These are phyloP conservation scores for Tuber brumale DNA, from an alignment of 495 filamentous ascomycete genomes.

Conservation along the genomic window DNA sequence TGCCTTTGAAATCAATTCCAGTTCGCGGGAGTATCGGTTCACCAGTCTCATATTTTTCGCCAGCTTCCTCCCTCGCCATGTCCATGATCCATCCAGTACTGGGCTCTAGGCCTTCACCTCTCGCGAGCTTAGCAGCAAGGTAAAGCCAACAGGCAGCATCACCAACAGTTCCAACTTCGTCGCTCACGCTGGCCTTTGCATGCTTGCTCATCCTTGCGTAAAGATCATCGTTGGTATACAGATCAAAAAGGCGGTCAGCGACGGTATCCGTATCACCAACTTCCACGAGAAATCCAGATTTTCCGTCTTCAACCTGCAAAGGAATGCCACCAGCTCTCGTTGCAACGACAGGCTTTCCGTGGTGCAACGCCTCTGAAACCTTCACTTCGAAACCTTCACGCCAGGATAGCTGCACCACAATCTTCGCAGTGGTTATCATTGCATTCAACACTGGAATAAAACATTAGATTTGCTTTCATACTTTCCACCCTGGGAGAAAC, in stretches of 20 bases:
- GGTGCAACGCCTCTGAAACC: conserved; percentile 82
- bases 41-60: conserved; percentile 51
- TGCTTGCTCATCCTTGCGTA: conserved; percentile 63
- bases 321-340: conserved; percentile 74
- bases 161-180: conserved; percentile 78
- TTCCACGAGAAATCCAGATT: conserved; percentile 72
- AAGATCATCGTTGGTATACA: conserved; percentile 60
- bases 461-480: too few relatives aligned
- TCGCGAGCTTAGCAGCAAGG: conserved; percentile 58
- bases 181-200: conserved; percentile 60
- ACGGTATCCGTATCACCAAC: conserved; percentile 67
- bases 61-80: conserved; percentile 64
- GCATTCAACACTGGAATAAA: conserved; percentile 52
- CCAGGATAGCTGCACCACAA: too few relatives aligned
- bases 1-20: conserved; percentile 20
- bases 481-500: too few relatives aligned
- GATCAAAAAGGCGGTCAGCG: conserved; percentile 59
- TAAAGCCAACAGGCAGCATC: conserved; percentile 75
- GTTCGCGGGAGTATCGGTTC: conserved; percentile 53
- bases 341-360: conserved; percentile 75
- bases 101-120: conserved; percentile 48
- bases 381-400: conserved; percentile 48
- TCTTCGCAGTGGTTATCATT: too few relatives aligned
- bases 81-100: conserved; percentile 67
- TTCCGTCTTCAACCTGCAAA: conserved; percentile 64